A percentile compares a stretch with the other conserved stretches of the same genome.
phyloP scores from a whole-genome alignment of 208 protist genomes.

The Trichomonas vaginalis region DNA sequence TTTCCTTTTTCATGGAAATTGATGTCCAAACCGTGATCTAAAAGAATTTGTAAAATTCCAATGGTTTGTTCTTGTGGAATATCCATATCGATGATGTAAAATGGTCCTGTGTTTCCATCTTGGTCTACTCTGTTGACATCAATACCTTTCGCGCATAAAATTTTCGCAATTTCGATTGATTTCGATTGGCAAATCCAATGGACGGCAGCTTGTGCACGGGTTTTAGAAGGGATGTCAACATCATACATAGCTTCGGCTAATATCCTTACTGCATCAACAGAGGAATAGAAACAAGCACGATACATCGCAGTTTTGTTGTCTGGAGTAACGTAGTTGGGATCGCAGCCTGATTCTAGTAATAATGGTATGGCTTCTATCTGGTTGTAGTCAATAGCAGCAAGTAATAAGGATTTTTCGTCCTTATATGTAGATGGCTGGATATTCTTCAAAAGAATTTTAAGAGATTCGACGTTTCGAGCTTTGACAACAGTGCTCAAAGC shows the following conservation, averaged over 20 bases:
- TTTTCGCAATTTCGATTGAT: background rate
- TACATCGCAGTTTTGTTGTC: no score
- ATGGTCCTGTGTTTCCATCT: background rate
- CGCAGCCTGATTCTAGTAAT: no score
- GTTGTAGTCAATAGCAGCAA: no score
- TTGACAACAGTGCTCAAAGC: no score
- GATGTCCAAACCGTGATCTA: background rate
- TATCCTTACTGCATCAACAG: background rate
- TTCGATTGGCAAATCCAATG: background rate
- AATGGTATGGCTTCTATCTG: no score
- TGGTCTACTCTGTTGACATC: background rate
- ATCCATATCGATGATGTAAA: background rate
- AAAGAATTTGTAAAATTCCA: background rate
- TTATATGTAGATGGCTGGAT: no score
- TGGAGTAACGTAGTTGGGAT: no score
- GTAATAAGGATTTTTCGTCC: no score
- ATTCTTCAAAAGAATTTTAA: no score
- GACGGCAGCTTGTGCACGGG: background rate
- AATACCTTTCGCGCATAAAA: background rate
- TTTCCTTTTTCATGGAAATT: background rate
- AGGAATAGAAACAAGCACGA: no score
- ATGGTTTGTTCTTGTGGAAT: background rate
- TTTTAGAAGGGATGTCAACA: background rate
- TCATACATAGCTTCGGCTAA: background rate
- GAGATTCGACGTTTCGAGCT: no score